Conservation (phyloP, 139 green algal genomes). For the Chlamydomonas sp. region DNA sequence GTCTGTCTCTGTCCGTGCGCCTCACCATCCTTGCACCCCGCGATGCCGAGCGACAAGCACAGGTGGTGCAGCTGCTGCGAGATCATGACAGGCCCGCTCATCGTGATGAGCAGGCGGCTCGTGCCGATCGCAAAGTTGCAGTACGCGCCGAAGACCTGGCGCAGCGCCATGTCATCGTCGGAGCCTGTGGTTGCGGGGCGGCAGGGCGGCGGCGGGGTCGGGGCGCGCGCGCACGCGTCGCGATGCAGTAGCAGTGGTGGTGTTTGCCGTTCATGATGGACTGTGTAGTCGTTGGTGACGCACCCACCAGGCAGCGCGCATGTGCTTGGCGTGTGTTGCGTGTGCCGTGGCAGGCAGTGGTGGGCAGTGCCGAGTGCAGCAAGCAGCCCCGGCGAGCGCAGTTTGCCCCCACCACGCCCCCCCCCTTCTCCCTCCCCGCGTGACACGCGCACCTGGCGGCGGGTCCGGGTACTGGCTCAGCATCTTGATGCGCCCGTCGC, state of each 20-base stretch:
- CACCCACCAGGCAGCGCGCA: not conserved
- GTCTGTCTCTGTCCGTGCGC: constrained; percentile 2
- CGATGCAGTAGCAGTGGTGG: not conserved
- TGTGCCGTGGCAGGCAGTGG: not conserved
- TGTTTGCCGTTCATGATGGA: not conserved
- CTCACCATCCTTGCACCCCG: not conserved
- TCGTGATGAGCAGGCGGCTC: constrained; percentile 3
- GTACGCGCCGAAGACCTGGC: constrained; percentile 17
- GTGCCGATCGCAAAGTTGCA: constrained; percentile 11
- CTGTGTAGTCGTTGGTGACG: not conserved
- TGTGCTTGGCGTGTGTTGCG: not conserved
- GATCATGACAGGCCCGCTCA: constrained; percentile 16
- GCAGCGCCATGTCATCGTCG: constrained; percentile 7
- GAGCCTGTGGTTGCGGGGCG: not conserved
- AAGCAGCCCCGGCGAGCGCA: not conserved
- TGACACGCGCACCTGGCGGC: not conserved
- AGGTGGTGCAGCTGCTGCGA: constrained; percentile 19
- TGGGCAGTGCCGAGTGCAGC: not conserved
- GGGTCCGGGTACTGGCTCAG: not conserved
- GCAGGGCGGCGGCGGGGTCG: not conserved
- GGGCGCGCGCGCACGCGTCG: not conserved
- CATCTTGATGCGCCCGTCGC: constrained; percentile 11
- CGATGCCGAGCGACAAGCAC: no score
- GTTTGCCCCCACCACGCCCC: no score
- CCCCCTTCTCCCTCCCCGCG: not conserved